Evolutionary conservation across 225 moss, liverwort and hornwort species (phyloP).

Genomic region (Rhytidiadelphus loreus): DNA sequence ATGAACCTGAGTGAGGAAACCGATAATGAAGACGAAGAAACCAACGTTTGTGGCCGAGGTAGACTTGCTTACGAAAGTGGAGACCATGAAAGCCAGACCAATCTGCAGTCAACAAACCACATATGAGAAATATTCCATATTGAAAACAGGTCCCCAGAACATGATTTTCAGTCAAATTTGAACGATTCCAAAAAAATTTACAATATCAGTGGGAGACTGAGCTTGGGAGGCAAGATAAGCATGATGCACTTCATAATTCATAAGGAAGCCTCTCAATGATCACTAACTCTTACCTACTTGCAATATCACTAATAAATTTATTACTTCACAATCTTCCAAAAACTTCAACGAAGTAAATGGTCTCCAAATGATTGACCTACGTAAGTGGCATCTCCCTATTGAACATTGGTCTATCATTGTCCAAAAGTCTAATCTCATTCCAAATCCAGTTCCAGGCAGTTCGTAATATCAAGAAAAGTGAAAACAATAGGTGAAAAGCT

Average conservation of each 20-base stretch:
- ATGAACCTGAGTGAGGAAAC: constrained; percentile 78
- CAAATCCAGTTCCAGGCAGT: not conserved
- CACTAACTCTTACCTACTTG: not conserved
- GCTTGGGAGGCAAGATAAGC: not conserved
- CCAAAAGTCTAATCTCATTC: not conserved
- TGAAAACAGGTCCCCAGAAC: not conserved
- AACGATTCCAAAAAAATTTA: not conserved
- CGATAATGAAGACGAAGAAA: constrained; percentile 88
- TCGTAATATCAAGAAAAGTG: not conserved
- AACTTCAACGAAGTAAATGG: not conserved
- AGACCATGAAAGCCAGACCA: constrained; percentile 82
- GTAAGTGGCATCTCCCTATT: too few species aligned
- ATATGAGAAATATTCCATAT: not conserved
- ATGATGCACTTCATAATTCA: not conserved
- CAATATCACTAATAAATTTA: not conserved
- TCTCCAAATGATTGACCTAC: not conserved
- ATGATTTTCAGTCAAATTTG: not conserved
- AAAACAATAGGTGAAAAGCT: not conserved
- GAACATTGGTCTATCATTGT: not conserved
- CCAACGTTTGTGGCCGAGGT: constrained; percentile 89
- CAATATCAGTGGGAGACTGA: not conserved
- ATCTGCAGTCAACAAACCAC: constrained; percentile 44
- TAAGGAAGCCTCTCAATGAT: not conserved
- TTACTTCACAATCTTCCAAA: not conserved
- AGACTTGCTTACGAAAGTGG: constrained; percentile 75